Evolutionary conservation across 805 yeast genomes (phyloP), one percentile per base, ranked within the genome.

Genomic region (Zygoascus bituminiphila): DNA sequence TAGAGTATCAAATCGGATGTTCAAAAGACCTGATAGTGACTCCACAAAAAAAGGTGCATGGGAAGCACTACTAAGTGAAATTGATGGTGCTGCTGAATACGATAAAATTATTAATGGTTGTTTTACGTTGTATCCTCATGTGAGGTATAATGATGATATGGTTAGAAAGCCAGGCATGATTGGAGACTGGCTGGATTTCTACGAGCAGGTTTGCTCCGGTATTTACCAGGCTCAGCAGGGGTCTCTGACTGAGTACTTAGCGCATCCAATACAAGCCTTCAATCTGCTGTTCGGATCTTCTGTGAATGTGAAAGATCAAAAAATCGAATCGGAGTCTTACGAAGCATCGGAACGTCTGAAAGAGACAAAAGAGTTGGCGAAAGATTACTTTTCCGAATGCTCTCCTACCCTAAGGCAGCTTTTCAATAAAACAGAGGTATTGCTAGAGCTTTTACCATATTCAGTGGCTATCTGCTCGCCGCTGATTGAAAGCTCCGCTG

Each of bases 181-280:
- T 7, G 75, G 84, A 38, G 93, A 86, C 53, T 89, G 95, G 95
- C 60, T 85, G 24, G 75, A 66, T 54, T 85, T 84, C 60, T 76
- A 81, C 53, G 97, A 89, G 61, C 43, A 66, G n/a, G 63, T 82
- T 61, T 63, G 64, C 35, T 53, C 52, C 10, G 66, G 66, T 39
- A 67, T 70, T 0, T 68, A 68, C 43, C 72, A 60, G 31, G 66
- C 67, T 47, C 75, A 73, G 46, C 70, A 71, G 50, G 71, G 72
- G 2, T 78, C 75, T 20, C 57, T 80, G 44, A 66, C 72, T 22
- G 68, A 75, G 20, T 88, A 86, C 57, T 69, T 75, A 4, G 66
- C 81, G 0, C 67, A 75, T 19, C 77, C 81, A 0, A 77, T 81
- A 0, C 59, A 84, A 58, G 83, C 80, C 48, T 78, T 80, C 53